A percentile compares a stretch with the other conserved stretches of the same genome.
phyloP scores from a whole-genome alignment of 805 yeast genomes.

The Suhomyces vadensis region DNA sequence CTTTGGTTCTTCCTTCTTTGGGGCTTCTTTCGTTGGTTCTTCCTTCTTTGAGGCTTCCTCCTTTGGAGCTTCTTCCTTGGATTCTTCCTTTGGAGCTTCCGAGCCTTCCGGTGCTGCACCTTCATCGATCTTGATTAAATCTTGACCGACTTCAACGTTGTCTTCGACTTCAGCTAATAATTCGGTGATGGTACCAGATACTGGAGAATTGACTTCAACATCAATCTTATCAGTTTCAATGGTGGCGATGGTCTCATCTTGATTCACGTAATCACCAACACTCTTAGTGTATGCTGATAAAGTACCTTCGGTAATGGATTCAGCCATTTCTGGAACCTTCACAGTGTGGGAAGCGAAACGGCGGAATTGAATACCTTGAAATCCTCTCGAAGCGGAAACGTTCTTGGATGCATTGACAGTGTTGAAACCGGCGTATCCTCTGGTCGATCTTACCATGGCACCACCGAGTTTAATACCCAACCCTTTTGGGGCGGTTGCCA shows the following conservation, averaged over 20 bases:
- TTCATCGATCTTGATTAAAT: conserved; percentile 80
- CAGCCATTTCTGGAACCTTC: conserved; percentile 98
- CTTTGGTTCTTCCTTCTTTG: conserved; percentile 28
- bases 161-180: conserved; percentile 81
- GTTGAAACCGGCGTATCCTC: neutral
- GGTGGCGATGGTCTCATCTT: conserved; percentile 91
- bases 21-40: conserved; percentile 21
- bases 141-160: conserved; percentile 96
- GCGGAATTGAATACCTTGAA: conserved; percentile 3
- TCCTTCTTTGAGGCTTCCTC: conserved; percentile 20
- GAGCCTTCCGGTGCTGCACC: conserved; percentile 66
- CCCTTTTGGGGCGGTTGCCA: conserved; percentile 14
- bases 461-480: conserved; percentile 15
- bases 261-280: conserved; percentile 85
- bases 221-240: conserved; percentile 98
- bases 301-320: conserved; percentile 96
- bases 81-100: conserved; percentile 28
- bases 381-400: neutral
- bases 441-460: conserved; percentile 19
- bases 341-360: conserved; percentile 52
- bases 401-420: conserved; percentile 6
- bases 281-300: conserved; percentile 63
- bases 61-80: conserved; percentile 23
- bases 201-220: conserved; percentile 94
- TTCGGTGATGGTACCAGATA: conserved; percentile 86